phyloP scores from a whole-genome alignment of 1,284 basidiomycete genomes.

The Ustilago xerochloae region DNA sequence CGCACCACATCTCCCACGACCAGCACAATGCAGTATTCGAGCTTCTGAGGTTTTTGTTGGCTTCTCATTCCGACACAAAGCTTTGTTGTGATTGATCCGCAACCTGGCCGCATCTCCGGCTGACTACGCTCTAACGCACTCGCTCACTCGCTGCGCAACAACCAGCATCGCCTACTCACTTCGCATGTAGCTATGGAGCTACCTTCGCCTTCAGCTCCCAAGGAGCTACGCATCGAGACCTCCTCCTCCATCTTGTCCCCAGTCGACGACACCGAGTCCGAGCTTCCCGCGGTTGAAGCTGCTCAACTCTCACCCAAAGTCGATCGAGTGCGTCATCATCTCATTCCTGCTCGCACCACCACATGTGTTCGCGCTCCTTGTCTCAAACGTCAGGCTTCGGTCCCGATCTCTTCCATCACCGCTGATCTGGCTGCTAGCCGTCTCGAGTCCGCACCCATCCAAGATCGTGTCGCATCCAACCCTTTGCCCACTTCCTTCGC shows the following conservation, averaged over 20 bases:
- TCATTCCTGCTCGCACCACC: slow-evolving; percentile 44
- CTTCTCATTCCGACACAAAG: slow-evolving; percentile 5
- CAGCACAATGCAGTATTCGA: slow-evolving; percentile 2
- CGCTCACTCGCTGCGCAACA: background rate
- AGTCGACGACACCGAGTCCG: slow-evolving; percentile 25
- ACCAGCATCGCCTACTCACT: background rate
- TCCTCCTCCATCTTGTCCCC: background rate
- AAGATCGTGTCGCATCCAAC: slow-evolving; percentile 34
- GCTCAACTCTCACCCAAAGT: slow-evolving; percentile 35
- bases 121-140: background rate
- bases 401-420: slow-evolving; percentile 26
- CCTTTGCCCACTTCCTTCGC: slow-evolving; percentile 32
- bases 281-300: slow-evolving; percentile 35
- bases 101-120: slow-evolving; percentile 1
- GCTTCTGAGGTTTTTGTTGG: slow-evolving; percentile 1
- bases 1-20: background rate
- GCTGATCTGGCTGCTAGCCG: slow-evolving; percentile 17
- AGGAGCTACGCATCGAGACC: slow-evolving; percentile 36
- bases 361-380: slow-evolving; percentile 51
- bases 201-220: background rate
- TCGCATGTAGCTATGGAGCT: slow-evolving; percentile 9
- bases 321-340: slow-evolving; percentile 45
- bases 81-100: background rate
- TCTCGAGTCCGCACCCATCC: slow-evolving; percentile 9
- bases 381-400: slow-evolving; percentile 41